phyloP scores from a whole-genome alignment of 257 asterid genomes.

The Capsicum chinense region DNA sequence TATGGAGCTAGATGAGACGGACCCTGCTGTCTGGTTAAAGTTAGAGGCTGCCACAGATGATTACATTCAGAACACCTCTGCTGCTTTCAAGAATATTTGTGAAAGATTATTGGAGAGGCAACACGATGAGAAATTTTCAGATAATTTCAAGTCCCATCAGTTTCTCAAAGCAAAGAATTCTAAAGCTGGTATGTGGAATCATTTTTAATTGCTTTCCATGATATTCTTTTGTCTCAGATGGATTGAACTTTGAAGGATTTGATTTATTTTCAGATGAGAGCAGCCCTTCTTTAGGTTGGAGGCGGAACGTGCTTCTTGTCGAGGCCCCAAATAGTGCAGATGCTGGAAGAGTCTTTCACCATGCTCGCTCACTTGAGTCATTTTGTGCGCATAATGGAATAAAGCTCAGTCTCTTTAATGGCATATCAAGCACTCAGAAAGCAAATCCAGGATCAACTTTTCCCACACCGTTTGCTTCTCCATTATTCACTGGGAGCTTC shows the following conservation, averaged over 20 bases:
- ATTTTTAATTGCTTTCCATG: constrained; percentile 28
- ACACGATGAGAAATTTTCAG: constrained; percentile 71
- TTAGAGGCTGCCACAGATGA: constrained; percentile 88
- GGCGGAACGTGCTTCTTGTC: constrained; percentile 84
- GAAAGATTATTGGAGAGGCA: constrained; percentile 82
- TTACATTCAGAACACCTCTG: constrained; percentile 67
- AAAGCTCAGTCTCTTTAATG: constrained; percentile 60
- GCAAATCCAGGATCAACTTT: constrained; percentile 62
- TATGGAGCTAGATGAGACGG: constrained; percentile 99
- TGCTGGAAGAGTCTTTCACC: constrained; percentile 90
- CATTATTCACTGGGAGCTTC: constrained; percentile 98
- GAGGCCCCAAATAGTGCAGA: constrained; percentile 97
- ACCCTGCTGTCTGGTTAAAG: constrained; percentile 88
- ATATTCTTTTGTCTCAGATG: constrained; percentile 27
- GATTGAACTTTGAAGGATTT: constrained; percentile 27
- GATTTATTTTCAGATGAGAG: constrained; percentile 52
- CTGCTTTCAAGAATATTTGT: constrained; percentile 69
- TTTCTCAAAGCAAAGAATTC: constrained; percentile 57
- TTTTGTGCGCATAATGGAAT: constrained; percentile 78
- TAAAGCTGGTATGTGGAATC: constrained; percentile 37
- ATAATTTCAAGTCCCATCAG: constrained; percentile 60
- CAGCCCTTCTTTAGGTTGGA: constrained; percentile 89
- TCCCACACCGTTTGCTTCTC: constrained; percentile 82
- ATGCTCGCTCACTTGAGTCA: constrained; percentile 84
- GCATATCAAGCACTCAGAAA: constrained; percentile 58